Percentiles rank a stretch among this genome's conserved stretches.
Conservation (phyloP, 2,329 filamentous ascomycete genomes). For the Beauveria varroae region DNA sequence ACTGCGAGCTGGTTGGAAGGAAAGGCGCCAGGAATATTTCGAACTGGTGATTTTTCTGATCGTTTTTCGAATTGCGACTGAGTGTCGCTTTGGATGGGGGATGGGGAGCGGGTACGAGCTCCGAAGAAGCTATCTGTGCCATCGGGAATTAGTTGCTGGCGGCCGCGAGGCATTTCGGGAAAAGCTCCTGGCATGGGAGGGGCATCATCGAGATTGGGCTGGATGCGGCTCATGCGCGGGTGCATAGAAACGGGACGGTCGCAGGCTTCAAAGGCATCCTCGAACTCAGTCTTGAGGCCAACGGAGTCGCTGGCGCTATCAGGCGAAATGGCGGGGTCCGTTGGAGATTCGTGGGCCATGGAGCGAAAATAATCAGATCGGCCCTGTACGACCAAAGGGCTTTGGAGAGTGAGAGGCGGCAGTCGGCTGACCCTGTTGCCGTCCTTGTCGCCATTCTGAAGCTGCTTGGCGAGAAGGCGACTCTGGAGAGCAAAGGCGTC, state of each 20-base stretch:
- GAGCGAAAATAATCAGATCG: conserved; percentile 78
- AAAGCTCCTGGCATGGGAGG: conserved; percentile 37
- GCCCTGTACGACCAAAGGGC: conserved; percentile 66
- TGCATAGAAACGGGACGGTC: conserved; percentile 66
- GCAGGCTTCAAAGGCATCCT: conserved; percentile 41
- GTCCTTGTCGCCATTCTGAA: conserved; percentile 68
- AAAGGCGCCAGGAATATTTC: conserved; percentile 27
- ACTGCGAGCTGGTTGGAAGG: conserved; percentile 27
- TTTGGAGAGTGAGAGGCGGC: conserved; percentile 73
- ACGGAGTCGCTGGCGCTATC: conserved; percentile 28
- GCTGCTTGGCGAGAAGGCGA: conserved; percentile 75
- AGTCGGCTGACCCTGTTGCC: conserved; percentile 79
- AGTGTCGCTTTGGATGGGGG: conserved; percentile 37
- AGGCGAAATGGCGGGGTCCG: conserved; percentile 14
- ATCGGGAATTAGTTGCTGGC: conserved; percentile 32
- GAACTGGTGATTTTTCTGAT: conserved; percentile 22
- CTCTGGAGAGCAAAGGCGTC: conserved; percentile 94
- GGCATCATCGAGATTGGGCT: conserved; percentile 40
- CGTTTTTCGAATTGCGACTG: conserved; percentile 23
- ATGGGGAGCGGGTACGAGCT: conserved; percentile 51
- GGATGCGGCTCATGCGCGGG: conserved; percentile 61
- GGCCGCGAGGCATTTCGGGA: conserved; percentile 33
- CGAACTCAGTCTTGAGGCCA: conserved; percentile 47
- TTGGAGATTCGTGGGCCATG: conserved; percentile 47
- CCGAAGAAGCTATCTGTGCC: conserved; percentile 38